Percentiles rank a stretch among this genome's conserved stretches.
Conservation (phyloP, 257 asterid species). For the Solanum lycopersicoides region DNA sequence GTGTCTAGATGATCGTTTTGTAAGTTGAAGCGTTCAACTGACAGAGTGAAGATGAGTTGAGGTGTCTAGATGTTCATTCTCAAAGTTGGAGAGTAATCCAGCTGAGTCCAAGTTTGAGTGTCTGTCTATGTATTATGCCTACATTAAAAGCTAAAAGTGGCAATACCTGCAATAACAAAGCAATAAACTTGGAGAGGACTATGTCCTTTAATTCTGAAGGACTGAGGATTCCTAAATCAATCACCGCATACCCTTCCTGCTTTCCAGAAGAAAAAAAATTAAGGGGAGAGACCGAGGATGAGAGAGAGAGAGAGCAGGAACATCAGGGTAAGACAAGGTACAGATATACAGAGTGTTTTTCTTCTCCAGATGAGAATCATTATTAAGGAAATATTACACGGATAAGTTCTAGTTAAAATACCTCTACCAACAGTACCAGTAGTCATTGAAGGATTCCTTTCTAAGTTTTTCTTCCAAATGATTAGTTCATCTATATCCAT, state of each 20-base stretch:
- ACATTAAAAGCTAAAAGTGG: conserved; percentile 5
- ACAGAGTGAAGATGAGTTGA: not conserved
- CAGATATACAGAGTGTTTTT: not conserved
- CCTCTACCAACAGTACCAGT: not conserved
- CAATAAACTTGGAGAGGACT: conserved; percentile 43
- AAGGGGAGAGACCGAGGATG: not conserved
- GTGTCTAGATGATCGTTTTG: not conserved
- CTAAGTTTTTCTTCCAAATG: not conserved
- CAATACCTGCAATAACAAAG: conserved; percentile 72
- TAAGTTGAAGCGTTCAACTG: not conserved
- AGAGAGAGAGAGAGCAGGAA: not conserved
- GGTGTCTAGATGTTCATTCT: not conserved
- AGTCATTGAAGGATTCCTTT: not conserved
- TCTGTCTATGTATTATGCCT: not conserved
- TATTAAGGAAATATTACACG: not conserved
- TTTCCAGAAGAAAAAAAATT: not conserved
- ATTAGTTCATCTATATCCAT: not conserved
- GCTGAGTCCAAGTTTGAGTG: not conserved
- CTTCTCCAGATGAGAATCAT: not conserved
- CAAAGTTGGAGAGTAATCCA: not conserved
- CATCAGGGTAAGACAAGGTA: not conserved
- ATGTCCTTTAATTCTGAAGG: conserved; percentile 38
- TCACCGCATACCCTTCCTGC: conserved; percentile 80
- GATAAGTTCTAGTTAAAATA: not conserved
- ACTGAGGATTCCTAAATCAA: conserved; percentile 43